Base-by-base conservation (phyloP, 345 rosid genomes). In the Psidium guajava region DNA sequence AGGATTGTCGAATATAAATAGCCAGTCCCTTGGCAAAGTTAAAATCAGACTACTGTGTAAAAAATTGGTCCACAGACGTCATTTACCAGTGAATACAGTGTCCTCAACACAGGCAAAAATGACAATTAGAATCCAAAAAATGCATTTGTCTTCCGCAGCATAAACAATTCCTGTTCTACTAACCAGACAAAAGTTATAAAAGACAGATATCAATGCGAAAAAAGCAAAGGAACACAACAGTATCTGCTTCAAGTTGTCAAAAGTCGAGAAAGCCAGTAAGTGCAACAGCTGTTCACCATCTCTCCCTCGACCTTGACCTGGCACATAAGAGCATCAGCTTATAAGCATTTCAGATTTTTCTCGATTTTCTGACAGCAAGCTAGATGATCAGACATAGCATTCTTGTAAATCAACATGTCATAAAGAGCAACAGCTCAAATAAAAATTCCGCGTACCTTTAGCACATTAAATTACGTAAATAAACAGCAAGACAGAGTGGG, bases 271-370 rank as follows among this genome's bases (percentile, higher is more conserved):
- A 40, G 11, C 77, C 77, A 69, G 77, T 21, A 69, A 69, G 13
- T 69, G 47, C 75, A 81, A 27, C 49, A 73, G 82, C 84, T 69
- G 74, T 87, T 93, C 94, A 94, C 95, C 97, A 94, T 90, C 92
- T 87, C n/a, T 88, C 93, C 89, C 94, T 85, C 69, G 95, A 84
- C 56, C 93, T 91, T 84, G 92, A 85, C 95, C 97, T 94, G 93
- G 86, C 84, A 87, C 55, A 53, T 20, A 59, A 42, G 82, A 49
- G 32, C 56, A 50, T 18, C 44, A 1, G 77, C 6, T 69, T 69
- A 64, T 80, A 44, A 86, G 87, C 84, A 6, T 53, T 53, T 82
- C n/a, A 21, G 40, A 82, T 54, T 52, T 44, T 83, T 80, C 49
- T 47, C 3, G 14, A 56, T 36, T 61, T 69, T 54, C 77, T 32